Conservation (phyloP, 1,284 basidiomycete genomes). For the Ustilago bromivora region DNA sequence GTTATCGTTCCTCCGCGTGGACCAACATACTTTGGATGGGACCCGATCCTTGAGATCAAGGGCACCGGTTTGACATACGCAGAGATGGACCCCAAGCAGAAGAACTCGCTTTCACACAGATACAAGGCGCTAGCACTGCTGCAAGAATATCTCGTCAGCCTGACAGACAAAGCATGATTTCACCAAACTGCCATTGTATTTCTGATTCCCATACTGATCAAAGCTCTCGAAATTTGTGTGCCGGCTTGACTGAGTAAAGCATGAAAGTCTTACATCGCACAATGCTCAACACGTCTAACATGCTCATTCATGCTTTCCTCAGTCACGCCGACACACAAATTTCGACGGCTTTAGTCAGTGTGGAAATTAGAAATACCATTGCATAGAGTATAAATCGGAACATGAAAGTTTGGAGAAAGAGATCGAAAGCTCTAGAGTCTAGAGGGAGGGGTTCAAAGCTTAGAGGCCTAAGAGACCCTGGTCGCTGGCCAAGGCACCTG, state of each 20-base stretch:
- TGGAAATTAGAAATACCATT: background rate
- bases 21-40: slow-evolving; percentile 84
- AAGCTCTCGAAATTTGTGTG: too few relatives aligned
- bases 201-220: background rate
- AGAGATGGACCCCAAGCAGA: slow-evolving; percentile 63
- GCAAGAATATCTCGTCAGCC: slow-evolving; percentile 75
- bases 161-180: background rate
- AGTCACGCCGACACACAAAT: background rate
- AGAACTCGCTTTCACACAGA: slow-evolving; percentile 79
- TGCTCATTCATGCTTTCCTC: background rate
- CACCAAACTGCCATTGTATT: background rate
- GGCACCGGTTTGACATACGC: slow-evolving; percentile 73
- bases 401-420: background rate
- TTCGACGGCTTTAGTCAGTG: background rate
- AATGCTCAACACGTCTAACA: background rate
- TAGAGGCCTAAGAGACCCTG: slow-evolving; percentile 2
- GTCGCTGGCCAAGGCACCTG: slow-evolving; percentile 4
- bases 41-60: slow-evolving; percentile 83
- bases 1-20: slow-evolving; percentile 88
- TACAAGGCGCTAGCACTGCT: slow-evolving; percentile 88
- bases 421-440: background rate
- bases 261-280: background rate
- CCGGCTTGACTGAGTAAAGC: too few relatives aligned
- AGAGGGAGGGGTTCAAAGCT: background rate
- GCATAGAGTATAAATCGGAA: background rate